Evolutionary conservation across 1,284 basidiomycete species (phyloP).

Genomic region (Sphagnurus paluster): DNA sequence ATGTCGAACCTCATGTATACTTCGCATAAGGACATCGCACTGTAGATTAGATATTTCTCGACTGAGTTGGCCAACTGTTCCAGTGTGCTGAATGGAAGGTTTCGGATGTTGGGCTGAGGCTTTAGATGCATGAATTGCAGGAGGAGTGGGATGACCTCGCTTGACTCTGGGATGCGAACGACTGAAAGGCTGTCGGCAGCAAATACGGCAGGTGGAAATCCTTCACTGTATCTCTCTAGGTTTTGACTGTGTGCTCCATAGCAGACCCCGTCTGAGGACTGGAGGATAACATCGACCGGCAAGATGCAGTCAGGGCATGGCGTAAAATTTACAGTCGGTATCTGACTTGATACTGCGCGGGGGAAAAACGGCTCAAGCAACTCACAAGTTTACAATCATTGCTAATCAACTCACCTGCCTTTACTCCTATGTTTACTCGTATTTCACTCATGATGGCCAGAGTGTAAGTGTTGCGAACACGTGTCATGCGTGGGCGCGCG

Average conservation of each 20-base stretch:
- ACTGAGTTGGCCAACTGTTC: conserved; percentile 9
- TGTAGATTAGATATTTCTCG: conserved; percentile 13
- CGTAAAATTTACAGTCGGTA: neutral
- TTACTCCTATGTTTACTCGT: too few relatives aligned
- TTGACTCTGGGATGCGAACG: conserved; percentile 4
- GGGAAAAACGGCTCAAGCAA: too few relatives aligned
- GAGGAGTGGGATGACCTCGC: conserved; percentile 6
- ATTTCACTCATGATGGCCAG: too few relatives aligned
- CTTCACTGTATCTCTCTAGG: conserved; percentile 11
- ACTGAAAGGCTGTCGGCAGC: neutral
- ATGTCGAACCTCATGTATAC: conserved; percentile 13
- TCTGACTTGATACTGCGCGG: too few relatives aligned
- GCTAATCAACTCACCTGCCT: too few relatives aligned
- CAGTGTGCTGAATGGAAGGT: neutral
- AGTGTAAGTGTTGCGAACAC: too few relatives aligned
- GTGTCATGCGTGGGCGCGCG: too few relatives aligned
- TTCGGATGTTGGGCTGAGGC: conserved; percentile 12
- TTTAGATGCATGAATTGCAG: conserved; percentile 13
- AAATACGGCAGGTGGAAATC: conserved; percentile 4
- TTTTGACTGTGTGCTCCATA: conserved; percentile 9
- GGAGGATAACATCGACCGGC: conserved; percentile 9
- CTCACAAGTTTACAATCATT: too few relatives aligned
- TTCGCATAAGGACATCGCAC: conserved; percentile 12
- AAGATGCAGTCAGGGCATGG: conserved; percentile 6
- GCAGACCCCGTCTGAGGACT: conserved; percentile 8